Evolutionary conservation across 2,329 filamentous ascomycete genomes (phyloP), one percentile per base, ranked within the genome.

Genomic region (Ambrosiella cleistominuta): DNA sequence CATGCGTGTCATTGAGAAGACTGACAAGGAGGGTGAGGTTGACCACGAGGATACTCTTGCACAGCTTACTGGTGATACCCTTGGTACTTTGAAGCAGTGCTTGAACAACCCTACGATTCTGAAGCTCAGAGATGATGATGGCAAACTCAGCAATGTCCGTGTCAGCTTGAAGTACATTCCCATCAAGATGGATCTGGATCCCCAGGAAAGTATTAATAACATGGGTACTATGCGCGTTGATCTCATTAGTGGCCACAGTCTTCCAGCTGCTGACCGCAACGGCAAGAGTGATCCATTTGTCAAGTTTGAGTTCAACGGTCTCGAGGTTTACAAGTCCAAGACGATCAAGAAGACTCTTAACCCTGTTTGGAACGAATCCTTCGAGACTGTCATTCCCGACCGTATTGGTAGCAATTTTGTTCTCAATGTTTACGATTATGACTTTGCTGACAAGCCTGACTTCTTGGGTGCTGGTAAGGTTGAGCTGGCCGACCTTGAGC

Each of bases 131-230:
- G 85, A 87, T 61, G 82, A 86, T 15, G 79, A 91, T 47, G 90
- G 89, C 56, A 78, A 79, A 60, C 70, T 83, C 35, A 89, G 81
- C 72, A 90, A 82, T 66, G 78, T 98, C 67, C 94, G 85, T 64
- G 86, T 98, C 67, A 94, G 86, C 72, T 78, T 96, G 66, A 95
- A 95, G 70, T 98, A 95, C 68, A 82, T 98, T 27, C 93, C 93
- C 0, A 83, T 97, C 61, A 82, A 87, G 72, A 98, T 98, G 93
- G 75, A 82, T 59, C 84, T 98, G 54, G 89, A 98, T 66, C 86
- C 93, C 0, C 88, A 83, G 65, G 93, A 98, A 71, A 96, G 89
- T 66, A 95, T 98, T 76, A 97, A 96, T 79, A 98, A 98, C 71
- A 95, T 95, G 81, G 93, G 93, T 61, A 90, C 83, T 60, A 82